Evolutionary conservation across 495 filamentous ascomycete genomes (phyloP), one percentile per base, ranked within the genome.

Genomic region (Hyaloscypha hepaticicola): DNA sequence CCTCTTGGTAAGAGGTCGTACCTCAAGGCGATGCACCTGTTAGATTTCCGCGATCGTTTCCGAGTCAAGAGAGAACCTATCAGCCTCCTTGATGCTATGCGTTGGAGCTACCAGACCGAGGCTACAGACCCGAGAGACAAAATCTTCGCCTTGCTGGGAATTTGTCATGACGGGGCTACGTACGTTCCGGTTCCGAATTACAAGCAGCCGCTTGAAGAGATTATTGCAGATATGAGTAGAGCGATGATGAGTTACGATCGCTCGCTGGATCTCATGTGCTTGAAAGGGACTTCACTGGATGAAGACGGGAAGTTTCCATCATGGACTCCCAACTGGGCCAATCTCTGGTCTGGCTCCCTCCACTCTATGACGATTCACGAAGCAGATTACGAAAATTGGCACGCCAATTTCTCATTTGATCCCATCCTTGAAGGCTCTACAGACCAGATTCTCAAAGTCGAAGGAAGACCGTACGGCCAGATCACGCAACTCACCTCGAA

Each of bases 141-240:
- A 26, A 58, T 58, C 28, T 58, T 33, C 33, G 55, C 55, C 7
- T 31, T 58, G 14, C 33, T 58, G 19, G 55, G 62, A 45, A 16
- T 58, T 9, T 53, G 50, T 21, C 26, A 53, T 26, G 50, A 53
- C 19, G 50, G 50, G 12, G 6, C 50, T 24, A 53, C 21, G 26
- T 53, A 25, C 14, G 50, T 53, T 24, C 50, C 50, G 8, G 50
- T 53, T 5, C 50, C 50, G 26, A 53, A 53, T 27, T 53, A 53
- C 26, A 53, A 53, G 26, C 50, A 53, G 16, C 22, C 50, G 22
- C 50, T 53, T 24, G 50, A 53, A 24, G 26, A 24, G 21, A 53
- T 53, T 5, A 53, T 53, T 8, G 26, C 50, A 19, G 50, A 53
- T 24, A 53, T 53, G 26, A 53, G 22, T 25, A 53, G 7, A 25